Percentiles rank a stretch among this genome's conserved stretches.
These are phyloP conservation scores for Mucor indicus DNA, from an alignment of 371 early-diverging fungal genomes.

Conservation along the genomic window DNA sequence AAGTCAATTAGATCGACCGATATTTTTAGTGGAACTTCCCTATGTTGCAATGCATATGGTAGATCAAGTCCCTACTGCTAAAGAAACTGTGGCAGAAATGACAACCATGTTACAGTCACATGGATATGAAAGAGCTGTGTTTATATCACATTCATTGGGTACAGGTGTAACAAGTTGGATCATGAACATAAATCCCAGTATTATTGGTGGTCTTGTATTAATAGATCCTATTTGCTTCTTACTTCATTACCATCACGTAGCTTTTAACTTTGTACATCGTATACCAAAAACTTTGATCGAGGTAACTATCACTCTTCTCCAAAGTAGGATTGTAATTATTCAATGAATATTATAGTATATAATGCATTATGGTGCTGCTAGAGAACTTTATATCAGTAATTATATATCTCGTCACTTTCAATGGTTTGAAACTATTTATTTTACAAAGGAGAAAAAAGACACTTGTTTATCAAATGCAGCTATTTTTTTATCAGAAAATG, in stretches of 20 bases:
- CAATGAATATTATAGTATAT: constrained; percentile 28
- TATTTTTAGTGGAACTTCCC: constrained; percentile 67
- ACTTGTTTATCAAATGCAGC: constrained; percentile 18
- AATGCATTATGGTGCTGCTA: constrained; percentile 56
- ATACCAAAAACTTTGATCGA: constrained; percentile 51
- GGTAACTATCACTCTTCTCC: constrained; percentile 11
- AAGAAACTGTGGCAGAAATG: constrained; percentile 54
- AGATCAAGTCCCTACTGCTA: constrained; percentile 53
- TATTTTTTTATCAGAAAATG: constrained; percentile 45
- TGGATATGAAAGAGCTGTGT: constrained; percentile 51
- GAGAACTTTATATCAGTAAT: constrained; percentile 63
- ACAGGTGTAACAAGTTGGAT: constrained; percentile 52
- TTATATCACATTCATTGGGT: constrained; percentile 69
- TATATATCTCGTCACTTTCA: constrained; percentile 63
- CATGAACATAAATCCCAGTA: constrained; percentile 39
- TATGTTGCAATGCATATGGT: constrained; percentile 64
- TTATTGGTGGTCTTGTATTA: constrained; percentile 50
- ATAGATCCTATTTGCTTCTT: constrained; percentile 73
- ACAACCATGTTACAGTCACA: constrained; percentile 47
- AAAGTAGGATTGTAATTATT: neutral
- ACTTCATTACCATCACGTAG: constrained; percentile 58
- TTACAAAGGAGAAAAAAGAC: constrained; percentile 13
- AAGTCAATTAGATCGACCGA: constrained; percentile 40
- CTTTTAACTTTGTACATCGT: constrained; percentile 67
- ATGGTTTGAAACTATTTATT: constrained; percentile 58